Base-by-base conservation (phyloP, 371 early-diverging fungal genomes). In the Dipsacomyces acuminosporus region DNA sequence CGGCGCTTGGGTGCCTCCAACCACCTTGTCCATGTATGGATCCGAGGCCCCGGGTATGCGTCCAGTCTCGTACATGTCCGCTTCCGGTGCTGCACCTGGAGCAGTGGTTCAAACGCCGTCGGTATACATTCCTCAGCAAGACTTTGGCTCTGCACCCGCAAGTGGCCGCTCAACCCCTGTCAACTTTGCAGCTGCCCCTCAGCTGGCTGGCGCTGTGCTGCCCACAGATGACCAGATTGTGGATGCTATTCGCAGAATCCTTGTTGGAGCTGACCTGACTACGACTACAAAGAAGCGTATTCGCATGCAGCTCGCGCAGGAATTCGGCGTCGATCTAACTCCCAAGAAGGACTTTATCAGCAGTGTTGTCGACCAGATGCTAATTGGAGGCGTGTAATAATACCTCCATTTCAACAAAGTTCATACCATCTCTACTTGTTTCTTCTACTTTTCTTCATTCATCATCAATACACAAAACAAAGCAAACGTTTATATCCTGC, bases 231-330 rank as follows among this genome's bases (percentile, higher is more conserved):
- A 88, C 23, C 86, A 91, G 56, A 80, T 95, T 52, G 69, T 89
- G 8, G 71, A 76, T 22, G 89, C 91, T 67, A 85, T 93, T 43
- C 78, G 84, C 43, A 82, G 83, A 38, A 89, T 92, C 38, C 79
- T 95, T 18, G 77, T 85, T n/a, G 85, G 85, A 1, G 87, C 93
- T 8, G 82, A 90, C 47, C 69, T 90, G 43, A 86, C 86, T 80
- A 84, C 79, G 35, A 80, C 86, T 26, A 87, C 89, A 19, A 89
- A 90, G 76, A 90, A 90, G 66, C 84, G 83, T 56, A 89, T 96
- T 18, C 74, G 96, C 13, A 89, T 89, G 51, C 84, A 89, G 55
- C 71, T 96, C 33, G 76, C 81, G 19, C 61, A 72, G 26, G 70
- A 80, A 40, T 92, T 86, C 72, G 86, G 87, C 2, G 69, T 84